Conservation (phyloP, 306 rosid species). For the Begonia loranthoides region DNA sequence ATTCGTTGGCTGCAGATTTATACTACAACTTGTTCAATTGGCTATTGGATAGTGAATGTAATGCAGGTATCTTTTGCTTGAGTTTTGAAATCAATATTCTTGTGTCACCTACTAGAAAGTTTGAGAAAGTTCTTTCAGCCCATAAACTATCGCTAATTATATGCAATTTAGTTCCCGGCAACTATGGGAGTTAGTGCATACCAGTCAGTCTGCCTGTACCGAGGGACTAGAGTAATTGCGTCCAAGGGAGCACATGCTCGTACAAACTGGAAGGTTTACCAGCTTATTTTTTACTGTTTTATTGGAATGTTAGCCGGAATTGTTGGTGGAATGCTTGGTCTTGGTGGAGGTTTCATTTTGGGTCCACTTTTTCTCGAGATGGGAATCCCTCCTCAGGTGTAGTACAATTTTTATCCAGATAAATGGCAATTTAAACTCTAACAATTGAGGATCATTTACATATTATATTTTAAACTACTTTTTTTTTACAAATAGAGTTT, state of each 20-base stretch:
- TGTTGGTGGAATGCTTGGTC: constrained; percentile 87
- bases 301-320: constrained; percentile 67
- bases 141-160: too few species aligned
- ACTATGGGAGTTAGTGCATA: constrained; percentile 62
- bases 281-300: constrained; percentile 44
- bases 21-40: constrained; percentile 49
- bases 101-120: too few species aligned
- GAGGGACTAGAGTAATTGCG: constrained; percentile 52
- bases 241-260: constrained; percentile 40
- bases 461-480: background rate
- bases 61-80: constrained; percentile 40
- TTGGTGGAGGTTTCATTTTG: constrained; percentile 94
- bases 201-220: constrained; percentile 67
- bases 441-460: background rate
- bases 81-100: too few species aligned
- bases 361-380: constrained; percentile 92
- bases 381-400: constrained; percentile 92
- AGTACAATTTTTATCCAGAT: background rate
- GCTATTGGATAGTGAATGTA: constrained; percentile 62
- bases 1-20: constrained; percentile 30
- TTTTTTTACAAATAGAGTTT: too few species aligned
- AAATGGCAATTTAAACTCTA: too few species aligned
- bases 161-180: constrained; percentile 49
- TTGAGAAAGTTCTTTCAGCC: too few species aligned
- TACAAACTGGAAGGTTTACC: constrained; percentile 29